Base-by-base conservation (phyloP, 352 stramenopile species). In the Phytophthora brassicae region DNA sequence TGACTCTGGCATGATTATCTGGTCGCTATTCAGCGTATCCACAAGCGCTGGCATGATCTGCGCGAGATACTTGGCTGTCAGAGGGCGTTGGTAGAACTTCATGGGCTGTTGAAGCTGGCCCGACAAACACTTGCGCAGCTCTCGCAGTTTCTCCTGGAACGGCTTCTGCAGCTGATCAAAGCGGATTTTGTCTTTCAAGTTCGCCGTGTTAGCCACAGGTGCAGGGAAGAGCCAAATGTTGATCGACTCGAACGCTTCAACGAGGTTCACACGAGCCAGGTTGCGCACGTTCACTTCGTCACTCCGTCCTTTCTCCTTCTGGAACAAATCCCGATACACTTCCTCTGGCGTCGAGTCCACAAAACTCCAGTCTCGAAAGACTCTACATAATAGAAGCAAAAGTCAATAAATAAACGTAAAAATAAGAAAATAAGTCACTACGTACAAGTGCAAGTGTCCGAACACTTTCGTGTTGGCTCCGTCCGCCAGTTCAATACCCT, bases 351-450 rank as follows among this genome's bases (percentile, higher is more conserved):
- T 94, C 57, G 83, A 92, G 47, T 94, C 61, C 23, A 95, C 81
- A 60, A 95, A 95, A 49, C 85, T 95, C 86, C 86, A 95, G 60
- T 95, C 86, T n/a, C 86, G 84, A 35, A 95, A 95, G 13, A 95
- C 72, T 33, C 86, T 95, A 20, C 7, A 50, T 6, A 63, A 12
- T 48, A 13, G 12, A 39, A 36, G 19, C 16, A 62, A 16, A 43
- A 43, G 9, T 12, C 48, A 19, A 3, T 22, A 20, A 33, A 41
- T 11, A 19, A 23, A 17, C 45, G 0, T 20, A 31, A 56, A 31
- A 45, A 35, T 13, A 52, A 41, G 43, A 13, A 33, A 19, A 36
- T 2, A 22, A 44, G 5, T 17, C 20, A 22, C 6, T 16, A 79
- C 86, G 23, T 76, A 95, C 86, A 95, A 79, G 55, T 95, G 86